Conservation (phyloP, 2,329 filamentous ascomycete genomes). For the Neopestalotiopsis sp. region DNA sequence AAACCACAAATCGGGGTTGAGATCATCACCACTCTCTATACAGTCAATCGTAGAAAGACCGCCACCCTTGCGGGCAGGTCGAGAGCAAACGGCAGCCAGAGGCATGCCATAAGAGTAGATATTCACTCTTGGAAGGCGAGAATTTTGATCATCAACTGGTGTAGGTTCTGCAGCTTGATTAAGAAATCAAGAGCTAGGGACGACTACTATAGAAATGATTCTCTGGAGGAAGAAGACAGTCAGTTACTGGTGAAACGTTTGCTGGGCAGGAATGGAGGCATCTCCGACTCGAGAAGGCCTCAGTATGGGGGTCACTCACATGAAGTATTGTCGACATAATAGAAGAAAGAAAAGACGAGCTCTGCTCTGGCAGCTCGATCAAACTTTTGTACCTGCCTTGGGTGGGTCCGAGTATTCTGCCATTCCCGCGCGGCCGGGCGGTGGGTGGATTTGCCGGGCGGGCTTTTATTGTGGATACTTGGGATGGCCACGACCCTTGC, state of each 20-base stretch:
- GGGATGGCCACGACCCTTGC: not conserved
- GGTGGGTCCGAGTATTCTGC: conserved; percentile 12
- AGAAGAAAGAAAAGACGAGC: conserved; percentile 47
- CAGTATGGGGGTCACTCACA: conserved; percentile 18
- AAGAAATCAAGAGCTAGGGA: conserved; percentile 86
- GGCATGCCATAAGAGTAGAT: conserved; percentile 47
- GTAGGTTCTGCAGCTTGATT: conserved; percentile 92
- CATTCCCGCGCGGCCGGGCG: not conserved
- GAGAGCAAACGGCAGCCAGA: conserved; percentile 52
- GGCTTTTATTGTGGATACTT: not conserved
- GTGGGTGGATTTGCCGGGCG: not conserved
- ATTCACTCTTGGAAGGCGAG: conserved; percentile 90
- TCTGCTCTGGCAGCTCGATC: not conserved
- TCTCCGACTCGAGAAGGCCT: conserved; percentile 10
- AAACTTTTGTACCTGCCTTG: not conserved
- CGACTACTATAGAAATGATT: conserved; percentile 98
- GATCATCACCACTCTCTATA: conserved; percentile 96
- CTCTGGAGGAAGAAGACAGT: conserved; percentile 44
- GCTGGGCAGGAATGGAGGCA: conserved; percentile 35
- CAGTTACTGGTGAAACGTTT: not conserved
- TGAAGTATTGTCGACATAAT: conserved; percentile 60
- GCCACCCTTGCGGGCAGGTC: conserved; percentile 67
- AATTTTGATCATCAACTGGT: conserved; percentile 94
- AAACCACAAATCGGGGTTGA: conserved; percentile 69
- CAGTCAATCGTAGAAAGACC: conserved; percentile 51